Base-by-base conservation (phyloP, 176 grass and related monocot genomes). In the Musa acuminata region DNA sequence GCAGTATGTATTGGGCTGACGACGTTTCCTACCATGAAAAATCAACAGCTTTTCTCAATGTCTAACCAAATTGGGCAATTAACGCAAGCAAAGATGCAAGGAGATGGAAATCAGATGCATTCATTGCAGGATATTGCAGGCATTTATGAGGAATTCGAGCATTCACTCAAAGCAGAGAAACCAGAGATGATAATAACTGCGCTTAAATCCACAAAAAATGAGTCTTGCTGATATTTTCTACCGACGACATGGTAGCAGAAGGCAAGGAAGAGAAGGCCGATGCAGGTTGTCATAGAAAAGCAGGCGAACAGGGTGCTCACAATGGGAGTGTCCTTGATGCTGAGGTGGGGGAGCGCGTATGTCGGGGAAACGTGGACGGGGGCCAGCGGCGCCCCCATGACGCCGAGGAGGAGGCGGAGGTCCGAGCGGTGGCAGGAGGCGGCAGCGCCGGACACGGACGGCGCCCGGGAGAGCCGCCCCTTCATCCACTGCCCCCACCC, bases 271-370 rank as follows among this genome's bases (percentile, higher is more conserved):
- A 14, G 35, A 27, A 57, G 16, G 25, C 10, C 23, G 13, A 52
- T 22, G 20, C 5, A 54, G 35, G 49, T 16, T 9, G 53, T 12
- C 51, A 74, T 57, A 27, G 49, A 13, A 63, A 52, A 49, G 20
- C 8, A 50, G 13, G 9, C 35, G 35, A 43, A 43, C 27, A 64
- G 49, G 13, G 16, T 14, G 49, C 75, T 77, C 49, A 77, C 75
- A 52, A 77, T 77, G 49, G 75, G 75, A 51, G 75, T 77, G 49
- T 66, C 75, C 11, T 77, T 77, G 75, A 77, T 77, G 75, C 75
- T 66, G 43, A 77, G 75, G 48, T 66, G 75, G 1, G 48, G 75
- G 0, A 65, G 21, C 2, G 75, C 48, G n/a, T 77, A 49, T 2
- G 60, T 23, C 20, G 43, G 12, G 24, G 55, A 77, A n/a, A 77